phyloP scores from a whole-genome alignment of 73 alveolate genomes.

The Tetrahymena thermophila region DNA sequence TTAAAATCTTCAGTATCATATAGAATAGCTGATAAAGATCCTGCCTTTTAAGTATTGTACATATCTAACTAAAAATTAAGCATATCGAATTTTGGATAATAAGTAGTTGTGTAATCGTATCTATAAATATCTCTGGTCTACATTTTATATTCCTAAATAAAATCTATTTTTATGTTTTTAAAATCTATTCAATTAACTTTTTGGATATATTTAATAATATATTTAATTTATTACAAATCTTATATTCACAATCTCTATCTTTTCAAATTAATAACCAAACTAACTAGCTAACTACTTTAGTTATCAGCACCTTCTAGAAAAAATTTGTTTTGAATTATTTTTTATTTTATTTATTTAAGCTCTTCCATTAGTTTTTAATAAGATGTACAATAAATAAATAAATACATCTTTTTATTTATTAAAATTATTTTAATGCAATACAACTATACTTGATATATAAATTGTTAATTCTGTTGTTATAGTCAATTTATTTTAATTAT shows the following conservation, averaged over 20 bases:
- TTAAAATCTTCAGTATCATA: background rate
- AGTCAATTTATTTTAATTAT: too few species aligned
- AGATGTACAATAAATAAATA: too few species aligned
- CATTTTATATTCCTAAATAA: background rate
- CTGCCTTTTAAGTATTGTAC: background rate
- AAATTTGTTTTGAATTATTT: background rate
- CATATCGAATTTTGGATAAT: background rate
- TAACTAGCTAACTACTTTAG: background rate
- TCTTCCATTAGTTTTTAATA: too few species aligned
- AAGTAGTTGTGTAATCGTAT: background rate
- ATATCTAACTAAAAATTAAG: background rate
- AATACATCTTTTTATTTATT: too few species aligned
- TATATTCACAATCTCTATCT: background rate
- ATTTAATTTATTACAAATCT: background rate
- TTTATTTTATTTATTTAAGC: background rate
- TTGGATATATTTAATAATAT: background rate
- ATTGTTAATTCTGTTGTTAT: too few species aligned
- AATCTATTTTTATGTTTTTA: background rate
- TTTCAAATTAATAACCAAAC: too few species aligned
- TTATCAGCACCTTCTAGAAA: background rate
- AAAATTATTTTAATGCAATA: too few species aligned
- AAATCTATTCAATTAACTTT: background rate
- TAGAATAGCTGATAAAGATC: background rate
- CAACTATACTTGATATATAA: too few species aligned
- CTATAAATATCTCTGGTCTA: background rate